These are phyloP conservation scores for Xanthoconium purpureum DNA, from an alignment of 768 basidiomycete genomes.

Conservation along the genomic window DNA sequence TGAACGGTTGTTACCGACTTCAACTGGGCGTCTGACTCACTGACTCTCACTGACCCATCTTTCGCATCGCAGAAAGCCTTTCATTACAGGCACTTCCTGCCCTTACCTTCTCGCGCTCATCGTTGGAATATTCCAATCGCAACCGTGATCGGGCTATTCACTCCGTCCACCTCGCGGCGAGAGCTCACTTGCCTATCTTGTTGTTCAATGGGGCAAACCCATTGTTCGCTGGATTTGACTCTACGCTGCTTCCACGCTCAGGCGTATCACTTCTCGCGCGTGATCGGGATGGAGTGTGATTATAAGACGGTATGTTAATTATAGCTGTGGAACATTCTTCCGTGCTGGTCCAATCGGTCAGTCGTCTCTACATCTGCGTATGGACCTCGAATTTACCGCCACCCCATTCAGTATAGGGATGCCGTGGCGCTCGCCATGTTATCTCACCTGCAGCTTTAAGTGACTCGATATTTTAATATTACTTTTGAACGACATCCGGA, in stretches of 20 bases:
- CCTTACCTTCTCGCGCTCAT: slow-evolving; percentile 1
- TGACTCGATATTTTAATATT: slow-evolving; percentile 1
- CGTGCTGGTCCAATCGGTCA: not conserved
- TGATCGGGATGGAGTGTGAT: slow-evolving; percentile 9
- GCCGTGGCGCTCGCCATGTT: not conserved
- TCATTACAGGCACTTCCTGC: not conserved
- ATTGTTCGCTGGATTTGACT: slow-evolving; percentile 23
- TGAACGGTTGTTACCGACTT: slow-evolving; percentile 7
- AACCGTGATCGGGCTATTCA: not conserved
- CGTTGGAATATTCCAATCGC: not conserved
- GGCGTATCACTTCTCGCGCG: not conserved
- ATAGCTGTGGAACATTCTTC: not conserved
- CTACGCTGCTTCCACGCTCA: not conserved
- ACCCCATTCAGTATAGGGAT: not conserved
- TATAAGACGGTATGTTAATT: slow-evolving; percentile 11
- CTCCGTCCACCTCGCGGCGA: slow-evolving; percentile 2
- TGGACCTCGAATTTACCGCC: not conserved
- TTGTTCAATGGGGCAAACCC: not conserved
- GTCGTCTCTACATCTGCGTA: not conserved
- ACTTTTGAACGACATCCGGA: not conserved
- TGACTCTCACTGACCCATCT: slow-evolving; percentile 1
- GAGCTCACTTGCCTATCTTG: slow-evolving; percentile 12
- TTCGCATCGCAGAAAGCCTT: not conserved
- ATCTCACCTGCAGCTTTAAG: not conserved
- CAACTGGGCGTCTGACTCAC: slow-evolving; percentile 3